Evolutionary conservation across 768 basidiomycete species (phyloP), one percentile per base, ranked within the genome.

Genomic region (Polyporus arcularius): DNA sequence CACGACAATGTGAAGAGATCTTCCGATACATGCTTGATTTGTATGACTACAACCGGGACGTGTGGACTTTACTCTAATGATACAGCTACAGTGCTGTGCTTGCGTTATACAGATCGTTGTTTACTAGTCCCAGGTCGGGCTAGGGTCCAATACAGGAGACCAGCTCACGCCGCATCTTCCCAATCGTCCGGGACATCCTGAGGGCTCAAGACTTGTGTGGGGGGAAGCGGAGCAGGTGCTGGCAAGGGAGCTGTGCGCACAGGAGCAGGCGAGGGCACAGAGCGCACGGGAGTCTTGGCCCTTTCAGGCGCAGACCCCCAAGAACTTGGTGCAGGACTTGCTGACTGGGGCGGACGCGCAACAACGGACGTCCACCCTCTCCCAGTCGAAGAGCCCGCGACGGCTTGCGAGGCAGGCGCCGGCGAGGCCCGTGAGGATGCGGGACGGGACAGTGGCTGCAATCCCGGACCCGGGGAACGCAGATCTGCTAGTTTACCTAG

Each of bases 401-500:
- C 55, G 16, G 46, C 14, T n/a, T 62, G 53, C 32, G 54, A 43
- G 26, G 46, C 14, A 7, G 68, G 59, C 3, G 53, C 57, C 15
- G 60, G 55, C 12, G 53, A 63, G 16, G 51, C 26, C n/a, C 59
- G 48, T 43, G 62, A 48, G 15, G 65, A 59, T 4, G 57, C 54
- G n/a, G 56, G 58, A 46, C 55, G 61, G n/a, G 53, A 50, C 14
- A 56, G 60, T 26, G 41, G 62, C 68, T 64, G 70, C 57, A 50
- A 73, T 68, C 68, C 72, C 74, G 7, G 69, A 67, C 41, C 62
- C 57, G 45, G 61, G 2, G 69, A 72, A 46, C 84, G 79, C 52
- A 89, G 65, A 68, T 89, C 85, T 0, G 81, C 76, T 6, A 90
- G 76, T 67, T 84, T 87, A 0, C 90, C 89, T 4, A 87, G 77